phyloP scores from a whole-genome alignment of 495 filamentous ascomycete species.

The Xylaria telfairii region DNA sequence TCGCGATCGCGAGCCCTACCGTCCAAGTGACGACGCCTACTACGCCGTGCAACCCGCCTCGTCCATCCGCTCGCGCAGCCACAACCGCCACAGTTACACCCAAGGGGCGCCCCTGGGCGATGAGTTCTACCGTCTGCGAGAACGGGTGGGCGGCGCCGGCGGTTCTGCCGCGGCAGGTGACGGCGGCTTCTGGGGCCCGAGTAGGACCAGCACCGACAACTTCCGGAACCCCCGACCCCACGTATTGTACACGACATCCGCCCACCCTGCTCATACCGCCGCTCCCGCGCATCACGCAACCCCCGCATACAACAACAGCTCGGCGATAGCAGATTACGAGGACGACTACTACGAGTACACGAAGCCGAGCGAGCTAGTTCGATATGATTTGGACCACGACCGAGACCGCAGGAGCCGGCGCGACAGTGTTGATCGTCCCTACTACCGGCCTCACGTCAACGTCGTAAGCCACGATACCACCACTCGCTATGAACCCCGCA shows the following conservation, averaged over 20 bases:
- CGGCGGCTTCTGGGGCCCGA: constrained; percentile 41
- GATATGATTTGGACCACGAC: constrained; percentile 65
- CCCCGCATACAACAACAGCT: constrained; percentile 37
- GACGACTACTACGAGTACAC: constrained; percentile 74
- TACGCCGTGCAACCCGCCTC: constrained; percentile 55
- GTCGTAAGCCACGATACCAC: constrained; percentile 61
- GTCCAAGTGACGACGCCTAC: constrained; percentile 55
- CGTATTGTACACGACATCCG: constrained; percentile 39
- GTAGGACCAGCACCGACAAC: constrained; percentile 41
- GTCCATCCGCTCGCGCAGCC: constrained; percentile 49
- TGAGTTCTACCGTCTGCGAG: constrained; percentile 50
- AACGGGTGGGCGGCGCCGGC: constrained; percentile 40
- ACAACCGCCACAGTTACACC: constrained; percentile 36
- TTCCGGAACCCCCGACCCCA: constrained; percentile 46
- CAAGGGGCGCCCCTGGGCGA: constrained; percentile 49
- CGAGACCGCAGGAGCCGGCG: constrained; percentile 52
- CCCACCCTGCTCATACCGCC: constrained; percentile 18
- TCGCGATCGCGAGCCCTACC: constrained; percentile 56
- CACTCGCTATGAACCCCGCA: constrained; percentile 53
- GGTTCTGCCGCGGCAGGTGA: constrained; percentile 28
- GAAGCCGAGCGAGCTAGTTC: constrained; percentile 69
- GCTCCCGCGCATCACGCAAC: constrained; percentile 38
- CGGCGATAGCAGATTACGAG: constrained; percentile 62
- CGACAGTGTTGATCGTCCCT: constrained; percentile 58
- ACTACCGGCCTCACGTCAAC: constrained; percentile 69